Base-by-base conservation (phyloP, 2,329 filamentous ascomycete genomes). In the Trichoderma atroviride region DNA sequence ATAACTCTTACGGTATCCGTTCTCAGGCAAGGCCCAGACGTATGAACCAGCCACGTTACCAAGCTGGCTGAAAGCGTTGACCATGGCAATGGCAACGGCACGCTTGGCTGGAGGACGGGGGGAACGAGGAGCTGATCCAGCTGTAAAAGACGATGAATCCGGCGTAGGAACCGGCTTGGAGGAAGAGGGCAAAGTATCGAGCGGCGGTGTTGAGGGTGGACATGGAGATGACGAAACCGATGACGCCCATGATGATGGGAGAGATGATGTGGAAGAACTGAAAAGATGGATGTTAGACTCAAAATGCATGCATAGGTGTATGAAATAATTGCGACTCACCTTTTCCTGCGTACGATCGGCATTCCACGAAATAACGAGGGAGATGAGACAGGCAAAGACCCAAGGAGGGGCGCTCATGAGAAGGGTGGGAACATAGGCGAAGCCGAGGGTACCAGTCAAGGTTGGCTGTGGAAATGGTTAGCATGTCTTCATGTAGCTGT, bases 1-100 rank as follows among this genome's bases (percentile, higher is more conserved):
- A 73, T 90, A 90, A 71, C 87, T 89, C 79, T 87, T 85, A 72
- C 88, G 84, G 80, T 83, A 90, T 0, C 88, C 88, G 71, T 90
- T 84, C 0, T 83, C 87, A 29, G 82, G 79, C 61, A 90, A 81
- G 64, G 83, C 79, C 88, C 88, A 90, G 3, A 90, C 88, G 73
- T 90, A 90, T 0, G 84, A 86, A 2, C 88, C 88, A 0, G 88
- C 87, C 0, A 88, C 82, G 74, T 87, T 88, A 64, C 86, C 86
- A 3, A 88, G 80, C 79, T 87, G 86, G 52, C 82, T 83, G 78
- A 86, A 85, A 69, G 82, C 86, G 75, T 89, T 89, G 80, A 89
- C 85, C 76, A 88, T 82, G 68, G 87, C 87, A 56, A 89, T 86
- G 24, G 86, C 87, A 2, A 88, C 87, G 11, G 87, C 87, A 40